phyloP scores from a whole-genome alignment of 1,139 yeast genomes.

The Lodderomyces beijingensis region DNA sequence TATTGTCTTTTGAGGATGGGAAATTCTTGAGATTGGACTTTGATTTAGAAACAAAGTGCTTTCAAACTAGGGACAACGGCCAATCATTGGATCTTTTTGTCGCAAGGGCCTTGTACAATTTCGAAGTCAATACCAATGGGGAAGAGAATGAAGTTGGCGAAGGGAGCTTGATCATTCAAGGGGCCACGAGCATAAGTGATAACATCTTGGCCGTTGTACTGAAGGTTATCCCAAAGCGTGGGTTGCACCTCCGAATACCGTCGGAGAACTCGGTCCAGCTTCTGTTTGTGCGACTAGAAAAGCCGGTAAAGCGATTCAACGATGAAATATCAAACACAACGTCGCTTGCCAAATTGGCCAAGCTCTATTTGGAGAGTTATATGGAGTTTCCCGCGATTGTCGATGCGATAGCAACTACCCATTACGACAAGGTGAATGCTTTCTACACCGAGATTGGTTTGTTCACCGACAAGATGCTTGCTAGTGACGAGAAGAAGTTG shows the following conservation, averaged over 20 bases:
- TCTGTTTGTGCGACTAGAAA: slow-evolving; percentile 17
- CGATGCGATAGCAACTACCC: slow-evolving; percentile 13
- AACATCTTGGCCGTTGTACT: slow-evolving; percentile 24
- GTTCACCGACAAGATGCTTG: no score
- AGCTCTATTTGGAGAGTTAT: slow-evolving; percentile 14
- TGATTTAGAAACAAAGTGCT: slow-evolving; percentile 6
- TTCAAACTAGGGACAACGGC: slow-evolving; percentile 5
- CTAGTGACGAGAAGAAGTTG: no score
- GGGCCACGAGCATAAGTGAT: slow-evolving; percentile 17
- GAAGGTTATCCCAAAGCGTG: slow-evolving; percentile 27
- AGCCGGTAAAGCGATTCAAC: slow-evolving; percentile 5
- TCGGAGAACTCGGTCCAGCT: slow-evolving; percentile 24
- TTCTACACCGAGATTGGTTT: no score
- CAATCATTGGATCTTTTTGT: slow-evolving; percentile 16
- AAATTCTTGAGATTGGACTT: slow-evolving; percentile 18
- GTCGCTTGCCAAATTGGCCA: slow-evolving; percentile 12
- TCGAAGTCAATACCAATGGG: slow-evolving; percentile 23
- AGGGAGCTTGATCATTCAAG: slow-evolving; percentile 27
- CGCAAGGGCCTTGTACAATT: slow-evolving; percentile 20
- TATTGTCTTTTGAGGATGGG: slow-evolving; percentile 28
- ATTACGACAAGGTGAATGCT: slow-evolving; percentile 12
- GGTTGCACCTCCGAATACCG: slow-evolving; percentile 25
- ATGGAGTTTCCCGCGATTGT: slow-evolving; percentile 20
- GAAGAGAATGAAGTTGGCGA: slow-evolving; percentile 17
- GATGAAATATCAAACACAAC: slow-evolving; percentile 6